Evolutionary conservation across 129 eudicot species (phyloP).

Genomic region (Logfia minima): DNA sequence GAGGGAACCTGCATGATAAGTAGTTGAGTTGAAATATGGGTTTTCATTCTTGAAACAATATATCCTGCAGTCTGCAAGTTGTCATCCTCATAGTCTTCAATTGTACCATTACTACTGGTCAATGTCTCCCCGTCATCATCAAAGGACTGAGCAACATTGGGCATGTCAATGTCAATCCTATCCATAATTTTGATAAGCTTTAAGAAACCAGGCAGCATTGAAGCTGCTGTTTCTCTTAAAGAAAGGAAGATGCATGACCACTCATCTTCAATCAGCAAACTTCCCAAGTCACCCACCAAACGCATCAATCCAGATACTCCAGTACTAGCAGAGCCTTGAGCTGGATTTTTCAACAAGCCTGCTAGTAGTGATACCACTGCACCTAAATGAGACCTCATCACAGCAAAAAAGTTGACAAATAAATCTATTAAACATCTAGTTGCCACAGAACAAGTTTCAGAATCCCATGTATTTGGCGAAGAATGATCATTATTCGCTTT

Average conservation of each 20-base stretch:
- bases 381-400: constrained; percentile 61
- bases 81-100: constrained; percentile 63
- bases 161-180: constrained; percentile 58
- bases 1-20: constrained; percentile 75
- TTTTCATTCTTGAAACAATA: constrained; percentile 81
- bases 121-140: constrained; percentile 39
- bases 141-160: constrained; percentile 39
- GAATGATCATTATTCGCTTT: constrained; percentile 29
- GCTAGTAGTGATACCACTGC: constrained; percentile 59
- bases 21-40: constrained; percentile 75
- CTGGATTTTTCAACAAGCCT: constrained; percentile 58
- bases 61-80: constrained; percentile 78
- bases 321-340: constrained; percentile 70
- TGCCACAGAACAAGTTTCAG: constrained; percentile 80
- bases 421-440: constrained; percentile 77
- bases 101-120: constrained; percentile 37
- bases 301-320: constrained; percentile 82
- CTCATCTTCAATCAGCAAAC: constrained; percentile 74
- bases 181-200: constrained; percentile 70
- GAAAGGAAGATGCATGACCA: constrained; percentile 69
- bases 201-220: constrained; percentile 57
- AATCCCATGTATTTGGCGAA: constrained; percentile 67
- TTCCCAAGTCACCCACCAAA: constrained; percentile 61
- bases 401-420: constrained; percentile 58
- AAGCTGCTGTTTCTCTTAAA: constrained; percentile 61